phyloP scores from a whole-genome alignment of 805 yeast species.

The Cyberlindnera suaveolens region DNA sequence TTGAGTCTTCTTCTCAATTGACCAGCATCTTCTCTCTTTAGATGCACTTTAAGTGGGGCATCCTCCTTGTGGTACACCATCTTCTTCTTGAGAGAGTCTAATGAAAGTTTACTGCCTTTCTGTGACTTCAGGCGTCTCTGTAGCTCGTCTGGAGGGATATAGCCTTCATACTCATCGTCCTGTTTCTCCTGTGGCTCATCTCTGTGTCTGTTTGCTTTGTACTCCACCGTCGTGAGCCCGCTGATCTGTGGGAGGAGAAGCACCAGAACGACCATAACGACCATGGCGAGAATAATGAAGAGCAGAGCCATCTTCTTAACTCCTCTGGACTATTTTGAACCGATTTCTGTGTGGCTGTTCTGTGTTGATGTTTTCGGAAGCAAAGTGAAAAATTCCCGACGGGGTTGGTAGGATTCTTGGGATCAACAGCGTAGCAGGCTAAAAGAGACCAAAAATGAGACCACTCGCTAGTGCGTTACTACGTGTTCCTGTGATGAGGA shows the following conservation, averaged over 20 bases:
- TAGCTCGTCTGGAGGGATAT: slow-evolving; percentile 21
- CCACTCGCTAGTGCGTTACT: too few species aligned
- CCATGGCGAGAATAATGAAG: slow-evolving; percentile 29
- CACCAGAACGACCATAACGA: slow-evolving; percentile 36
- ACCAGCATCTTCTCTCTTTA: neutral
- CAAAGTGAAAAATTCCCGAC: too few species aligned
- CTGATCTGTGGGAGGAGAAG: slow-evolving; percentile 43
- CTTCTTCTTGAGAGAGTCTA: slow-evolving; percentile 9
- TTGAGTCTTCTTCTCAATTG: slow-evolving; percentile 13
- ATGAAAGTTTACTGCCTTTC: neutral
- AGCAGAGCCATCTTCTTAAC: slow-evolving; percentile 2
- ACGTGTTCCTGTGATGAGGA: too few species aligned
- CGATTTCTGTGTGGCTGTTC: too few species aligned
- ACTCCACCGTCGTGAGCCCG: slow-evolving; percentile 40
- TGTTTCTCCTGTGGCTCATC: slow-evolving; percentile 1
- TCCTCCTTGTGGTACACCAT: slow-evolving; percentile 15
- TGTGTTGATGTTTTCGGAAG: neutral
- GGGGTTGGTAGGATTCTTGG: too few species aligned
- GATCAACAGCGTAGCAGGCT: too few species aligned
- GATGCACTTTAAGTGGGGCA: slow-evolving; percentile 18
- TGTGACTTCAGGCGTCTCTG: slow-evolving; percentile 7
- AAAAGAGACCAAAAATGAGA: too few species aligned
- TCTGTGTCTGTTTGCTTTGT: slow-evolving; percentile 6
- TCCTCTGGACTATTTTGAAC: neutral
- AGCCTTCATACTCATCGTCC: slow-evolving; percentile 10